Conservation (phyloP, 805 yeast species). For the Schizosaccharomyces osmophilus region DNA sequence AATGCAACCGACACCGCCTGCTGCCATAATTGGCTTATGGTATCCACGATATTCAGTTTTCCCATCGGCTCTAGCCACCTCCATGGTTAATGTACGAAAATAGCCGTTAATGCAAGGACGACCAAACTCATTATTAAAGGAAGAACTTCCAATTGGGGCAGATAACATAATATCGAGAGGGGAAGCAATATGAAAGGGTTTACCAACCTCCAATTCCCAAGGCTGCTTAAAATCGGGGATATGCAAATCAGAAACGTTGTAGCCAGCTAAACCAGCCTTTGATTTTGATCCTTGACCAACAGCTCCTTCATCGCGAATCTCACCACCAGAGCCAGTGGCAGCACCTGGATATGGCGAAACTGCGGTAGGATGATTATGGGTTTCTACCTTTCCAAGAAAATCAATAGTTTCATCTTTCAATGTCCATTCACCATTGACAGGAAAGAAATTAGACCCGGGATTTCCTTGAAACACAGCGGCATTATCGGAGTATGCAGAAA, state of each 20-base stretch:
- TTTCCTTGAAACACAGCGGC: conserved; percentile 88
- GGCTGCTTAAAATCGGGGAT: conserved; percentile 76
- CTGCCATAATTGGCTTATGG: conserved; percentile 97
- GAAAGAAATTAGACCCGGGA: conserved; percentile 24
- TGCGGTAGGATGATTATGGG: conserved; percentile 98
- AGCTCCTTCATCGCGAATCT: conserved; percentile 98
- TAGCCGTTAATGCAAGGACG: conserved; percentile 93
- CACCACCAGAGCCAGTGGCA: conserved; percentile 99
- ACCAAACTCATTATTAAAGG: conserved; percentile 95
- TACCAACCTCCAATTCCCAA: conserved; percentile 82
- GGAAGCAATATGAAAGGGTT: conserved; percentile 80
- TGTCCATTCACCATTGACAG: conserved; percentile 23
- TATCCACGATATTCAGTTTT: conserved; percentile 68
- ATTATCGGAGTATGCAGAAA: conserved; percentile 88
- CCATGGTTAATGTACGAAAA: conserved; percentile 80
- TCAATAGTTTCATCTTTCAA: conserved; percentile 58
- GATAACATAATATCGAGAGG: conserved; percentile 84
- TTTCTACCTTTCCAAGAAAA: conserved; percentile 83
- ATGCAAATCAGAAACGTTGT: conserved; percentile 66
- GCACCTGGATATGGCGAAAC: conserved; percentile 99
- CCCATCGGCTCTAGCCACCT: conserved; percentile 36
- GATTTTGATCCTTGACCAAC: conserved; percentile 96
- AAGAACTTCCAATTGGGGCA: conserved; percentile 94
- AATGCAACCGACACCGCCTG: conserved; percentile 96
- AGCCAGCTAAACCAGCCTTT: conserved; percentile 89